Evolutionary conservation across 2,329 filamentous ascomycete genomes (phyloP), one percentile per base, ranked within the genome.

Genomic region (Aspergillus candidus): DNA sequence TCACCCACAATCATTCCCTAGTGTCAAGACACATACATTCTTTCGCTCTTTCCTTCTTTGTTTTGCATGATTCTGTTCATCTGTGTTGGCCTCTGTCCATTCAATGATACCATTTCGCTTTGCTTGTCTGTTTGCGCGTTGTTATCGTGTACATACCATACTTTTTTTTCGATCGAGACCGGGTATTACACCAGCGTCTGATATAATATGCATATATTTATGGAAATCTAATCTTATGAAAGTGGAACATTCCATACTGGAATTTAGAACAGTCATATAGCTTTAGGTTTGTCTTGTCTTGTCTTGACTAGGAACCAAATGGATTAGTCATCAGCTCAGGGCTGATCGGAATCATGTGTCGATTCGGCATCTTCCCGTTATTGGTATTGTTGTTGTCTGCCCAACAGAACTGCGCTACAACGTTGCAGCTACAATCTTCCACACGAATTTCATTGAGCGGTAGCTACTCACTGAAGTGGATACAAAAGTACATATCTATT

Each of bases 91-190:
- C 11, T 35, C 34, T 47, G 13, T 42, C 32, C 41, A 15, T 45
- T 43, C 33, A 27, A 51, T 42, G 55, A 57, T 56, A 56, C 52
- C 53, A 56, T 55, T 50, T 31, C 49, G 49, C 39, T 48, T 50
- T 27, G 22, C 22, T 10, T 27, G 22, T 27, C 6, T 10, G 22
- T 27, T 8, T 27, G 22, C 22, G 22, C 6, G 22, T 27, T 10
- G 22, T 27, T 27, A 27, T 18, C 4, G 6, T 27, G 22, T 27
- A 27, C 22, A 27, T 27, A 27, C 22, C 22, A 10, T 27, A 27
- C 22, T 2, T 27, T 27, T 27, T 27, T 27, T 27, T 7, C 4
- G 22, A 27, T 8, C 22, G 7, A 27, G 2, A 27, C 22, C 3
- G 22, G 7, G 22, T 18, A 15, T 10, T 27, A 27, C 7, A 8